Percentiles rank a stretch among this genome's conserved stretches.
Evolutionary conservation across 495 filamentous ascomycete species (phyloP).

Genomic region (Baudoinia panamericana): DNA sequence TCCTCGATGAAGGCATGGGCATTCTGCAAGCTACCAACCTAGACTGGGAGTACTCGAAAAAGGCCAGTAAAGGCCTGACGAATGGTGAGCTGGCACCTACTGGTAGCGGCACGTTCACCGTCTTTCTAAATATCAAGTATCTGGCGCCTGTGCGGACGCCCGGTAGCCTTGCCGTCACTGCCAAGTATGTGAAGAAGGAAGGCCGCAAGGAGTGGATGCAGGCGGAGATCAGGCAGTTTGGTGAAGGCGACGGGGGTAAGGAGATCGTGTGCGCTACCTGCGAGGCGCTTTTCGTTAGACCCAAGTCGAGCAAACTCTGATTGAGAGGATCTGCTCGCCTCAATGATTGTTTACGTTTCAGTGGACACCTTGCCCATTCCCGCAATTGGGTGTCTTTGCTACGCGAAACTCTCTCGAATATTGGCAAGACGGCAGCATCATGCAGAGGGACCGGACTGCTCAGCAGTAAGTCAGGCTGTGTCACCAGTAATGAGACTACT

Average conservation of each 20-base stretch:
- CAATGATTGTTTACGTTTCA: no score
- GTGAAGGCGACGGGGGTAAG: constrained; percentile 20
- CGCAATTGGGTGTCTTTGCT: no score
- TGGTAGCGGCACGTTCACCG: constrained; percentile 26
- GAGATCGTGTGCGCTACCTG: constrained; percentile 26
- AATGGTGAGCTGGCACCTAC: constrained; percentile 13
- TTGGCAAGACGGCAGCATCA: no score
- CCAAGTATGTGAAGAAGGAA: constrained; percentile 25
- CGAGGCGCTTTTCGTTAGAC: constrained; percentile 28
- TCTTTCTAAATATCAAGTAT: constrained; percentile 45
- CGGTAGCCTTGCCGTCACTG: constrained; percentile 39
- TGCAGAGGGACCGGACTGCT: no score
- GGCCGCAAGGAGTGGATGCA: constrained; percentile 27
- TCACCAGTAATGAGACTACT: no score
- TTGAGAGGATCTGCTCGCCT: no score
- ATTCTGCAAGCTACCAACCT: constrained; percentile 38
- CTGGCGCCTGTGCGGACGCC: constrained; percentile 41
- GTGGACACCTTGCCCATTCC: no score
- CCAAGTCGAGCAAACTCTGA: constrained; percentile 18
- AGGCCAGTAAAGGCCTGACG: constrained; percentile 4
- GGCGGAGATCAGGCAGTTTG: constrained; percentile 21
- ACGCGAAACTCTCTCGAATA: no score
- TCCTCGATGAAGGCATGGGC: constrained; percentile 47
- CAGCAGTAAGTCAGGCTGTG: no score
- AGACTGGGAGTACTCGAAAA: constrained; percentile 17